These are phyloP conservation scores for Cystobasidium sp. DNA, from an alignment of 1,284 basidiomycete species.

Conservation along the genomic window DNA sequence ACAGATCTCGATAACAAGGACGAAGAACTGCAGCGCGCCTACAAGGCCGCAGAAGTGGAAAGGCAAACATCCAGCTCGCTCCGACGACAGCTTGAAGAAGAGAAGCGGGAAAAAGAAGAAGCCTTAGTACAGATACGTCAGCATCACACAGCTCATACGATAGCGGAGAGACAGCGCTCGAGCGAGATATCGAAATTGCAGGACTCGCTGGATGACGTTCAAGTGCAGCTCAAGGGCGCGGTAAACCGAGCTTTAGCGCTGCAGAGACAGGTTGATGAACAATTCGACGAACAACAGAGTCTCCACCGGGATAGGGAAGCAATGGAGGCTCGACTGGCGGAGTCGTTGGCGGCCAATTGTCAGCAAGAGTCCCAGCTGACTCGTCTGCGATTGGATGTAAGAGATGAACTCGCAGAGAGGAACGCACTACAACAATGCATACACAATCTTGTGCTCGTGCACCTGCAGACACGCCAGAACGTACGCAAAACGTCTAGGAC, in stretches of 20 bases:
- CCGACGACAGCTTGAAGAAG: background rate
- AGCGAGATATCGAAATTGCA: background rate
- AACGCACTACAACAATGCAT: no score
- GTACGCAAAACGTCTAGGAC: no score
- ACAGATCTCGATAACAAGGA: background rate
- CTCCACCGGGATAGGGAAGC: background rate
- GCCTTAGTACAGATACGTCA: no score
- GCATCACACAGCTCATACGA: background rate
- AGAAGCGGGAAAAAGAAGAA: background rate
- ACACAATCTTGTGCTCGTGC: no score
- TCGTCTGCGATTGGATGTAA: no score
- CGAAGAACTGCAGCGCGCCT: background rate
- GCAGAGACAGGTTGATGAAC: background rate
- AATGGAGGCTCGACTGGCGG: background rate
- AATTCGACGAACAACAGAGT: background rate
- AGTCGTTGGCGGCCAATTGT: no score
- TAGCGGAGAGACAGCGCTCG: background rate
- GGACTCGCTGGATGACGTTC: background rate
- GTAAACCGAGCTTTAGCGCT: constrained; percentile 5
- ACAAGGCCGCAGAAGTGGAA: background rate
- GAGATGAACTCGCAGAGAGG: no score
- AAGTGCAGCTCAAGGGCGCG: constrained; percentile 17
- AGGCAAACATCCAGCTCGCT: background rate
- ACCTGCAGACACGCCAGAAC: no score
- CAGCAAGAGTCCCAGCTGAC: no score